Base-by-base conservation (phyloP, 768 basidiomycete genomes). In the Tubosaeta brunneosetosa region DNA sequence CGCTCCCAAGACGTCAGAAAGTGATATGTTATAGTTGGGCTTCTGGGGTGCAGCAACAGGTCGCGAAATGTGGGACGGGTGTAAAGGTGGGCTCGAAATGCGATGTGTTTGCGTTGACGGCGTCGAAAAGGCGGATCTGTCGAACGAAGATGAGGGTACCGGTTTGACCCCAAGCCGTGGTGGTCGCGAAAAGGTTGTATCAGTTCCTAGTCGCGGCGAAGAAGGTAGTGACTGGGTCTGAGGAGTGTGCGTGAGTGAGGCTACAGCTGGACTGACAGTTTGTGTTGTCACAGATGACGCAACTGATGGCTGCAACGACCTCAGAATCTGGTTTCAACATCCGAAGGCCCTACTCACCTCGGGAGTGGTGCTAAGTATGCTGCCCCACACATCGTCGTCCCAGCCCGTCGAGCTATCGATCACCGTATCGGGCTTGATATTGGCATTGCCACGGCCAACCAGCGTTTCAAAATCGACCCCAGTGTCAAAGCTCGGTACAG, bases 331-430 rank as follows among this genome's bases (percentile, higher is more conserved):
- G 19, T 22, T 51, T 34, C 13, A 1, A 8, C 44, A 19, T 16
- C 22, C 17, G 22, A 40, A 1, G 10, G 9, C 12, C 36, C 37
- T 26, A n/a, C 54, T 55, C 13, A 67, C 69, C 62, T 69, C 67
- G 2, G 56, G 53, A 25, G 75, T 67, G 44, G 69, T 71, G 45
- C 74, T 78, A 49, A 91, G 79, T 44, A 92, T 88, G 52, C 80
- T 86, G 6, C 86, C 88, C 91, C 91, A 93, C 2, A 88, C 81
- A 55, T 91, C 88, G 51, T 91, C 88, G 56, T 88, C 89, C 88
- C 86, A 90, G 38, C 77, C 72, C 32, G 71, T 69, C 12, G 71
- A 65, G 14, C 59, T 61, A 33, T 78, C 71, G 60, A 56, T 64
- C 49, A 64, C 62, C 2, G 49, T 73, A 50, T 81, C 77, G 3